Evolutionary conservation across 441 rosid genomes (phyloP).

Genomic region (Populus hybrid): DNA sequence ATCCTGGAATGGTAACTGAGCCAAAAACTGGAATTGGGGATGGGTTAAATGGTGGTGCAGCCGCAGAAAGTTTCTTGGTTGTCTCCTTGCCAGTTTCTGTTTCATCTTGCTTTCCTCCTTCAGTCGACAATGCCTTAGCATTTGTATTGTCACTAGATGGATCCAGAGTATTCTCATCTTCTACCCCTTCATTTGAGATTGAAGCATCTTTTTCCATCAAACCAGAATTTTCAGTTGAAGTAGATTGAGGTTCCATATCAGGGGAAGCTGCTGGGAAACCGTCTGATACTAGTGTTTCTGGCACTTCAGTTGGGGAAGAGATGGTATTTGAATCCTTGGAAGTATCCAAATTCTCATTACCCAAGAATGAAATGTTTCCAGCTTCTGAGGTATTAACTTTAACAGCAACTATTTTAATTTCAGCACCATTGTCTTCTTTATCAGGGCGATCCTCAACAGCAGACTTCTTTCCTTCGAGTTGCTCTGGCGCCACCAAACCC

Average conservation of each 20-base stretch:
- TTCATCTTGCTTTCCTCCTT: slow-evolving; percentile 37
- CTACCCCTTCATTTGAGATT: slow-evolving; percentile 29
- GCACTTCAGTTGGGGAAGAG: slow-evolving; percentile 25
- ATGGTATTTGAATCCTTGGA: slow-evolving; percentile 28
- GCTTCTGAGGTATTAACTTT: slow-evolving; percentile 25
- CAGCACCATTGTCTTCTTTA: slow-evolving; percentile 28
- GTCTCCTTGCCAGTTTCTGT: slow-evolving; percentile 39
- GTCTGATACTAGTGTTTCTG: slow-evolving; percentile 31
- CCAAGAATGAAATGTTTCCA: slow-evolving; percentile 28
- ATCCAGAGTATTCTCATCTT: slow-evolving; percentile 36
- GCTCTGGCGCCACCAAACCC: slow-evolving; percentile 25
- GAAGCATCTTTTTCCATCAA: slow-evolving; percentile 33
- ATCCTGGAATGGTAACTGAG: slow-evolving; percentile 33
- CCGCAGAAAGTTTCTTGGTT: slow-evolving; percentile 79
- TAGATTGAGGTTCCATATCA: slow-evolving; percentile 26
- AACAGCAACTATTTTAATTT: slow-evolving; percentile 24
- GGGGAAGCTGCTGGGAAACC: slow-evolving; percentile 26
- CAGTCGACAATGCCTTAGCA: slow-evolving; percentile 37
- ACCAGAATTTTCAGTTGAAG: slow-evolving; percentile 30
- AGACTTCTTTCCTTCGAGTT: slow-evolving; percentile 26
- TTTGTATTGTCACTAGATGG: slow-evolving; percentile 30
- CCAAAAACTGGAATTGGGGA: slow-evolving; percentile 40
- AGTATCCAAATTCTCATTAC: slow-evolving; percentile 29
- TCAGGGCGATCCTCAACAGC: slow-evolving; percentile 24
- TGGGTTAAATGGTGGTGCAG: slow-evolving; percentile 88